These are phyloP conservation scores for Aspergillus versicolor DNA, from an alignment of 2,329 filamentous ascomycete genomes.

Conservation along the genomic window DNA sequence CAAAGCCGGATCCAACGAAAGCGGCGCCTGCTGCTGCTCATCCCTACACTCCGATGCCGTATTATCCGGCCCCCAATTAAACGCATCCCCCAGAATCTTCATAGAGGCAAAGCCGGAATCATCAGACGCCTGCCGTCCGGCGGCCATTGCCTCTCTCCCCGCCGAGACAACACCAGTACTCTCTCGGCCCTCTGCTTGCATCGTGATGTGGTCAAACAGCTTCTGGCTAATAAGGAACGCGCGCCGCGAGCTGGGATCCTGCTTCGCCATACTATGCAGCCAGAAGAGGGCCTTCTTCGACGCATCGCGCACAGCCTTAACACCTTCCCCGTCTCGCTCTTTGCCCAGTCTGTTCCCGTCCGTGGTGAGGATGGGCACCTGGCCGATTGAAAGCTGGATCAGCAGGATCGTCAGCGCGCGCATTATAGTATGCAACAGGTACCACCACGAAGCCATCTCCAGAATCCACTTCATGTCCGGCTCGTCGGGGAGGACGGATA, in stretches of 20 bases:
- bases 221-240: background rate
- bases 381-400: conserved; percentile 18
- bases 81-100: background rate
- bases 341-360: background rate
- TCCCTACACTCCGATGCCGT: background rate
- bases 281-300: background rate
- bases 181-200: no score
- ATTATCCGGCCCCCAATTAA: background rate
- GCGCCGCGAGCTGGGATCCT: background rate
- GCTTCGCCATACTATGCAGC: conserved; percentile 2
- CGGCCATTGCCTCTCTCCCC: no score
- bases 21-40: background rate
- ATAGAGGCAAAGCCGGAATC: background rate
- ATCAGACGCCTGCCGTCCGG: background rate
- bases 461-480: conserved; percentile 34
- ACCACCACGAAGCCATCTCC: conserved; percentile 41
- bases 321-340: background rate
- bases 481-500: conserved; percentile 34
- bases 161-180: no score
- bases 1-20: background rate
- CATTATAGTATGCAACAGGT: conserved; percentile 41
- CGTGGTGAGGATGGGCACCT: background rate
- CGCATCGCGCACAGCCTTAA: background rate
- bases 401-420: conserved; percentile 41
- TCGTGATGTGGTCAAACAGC: background rate